Base-by-base conservation (phyloP, 2,329 filamentous ascomycete species). In the Cercospora nicotianae region DNA sequence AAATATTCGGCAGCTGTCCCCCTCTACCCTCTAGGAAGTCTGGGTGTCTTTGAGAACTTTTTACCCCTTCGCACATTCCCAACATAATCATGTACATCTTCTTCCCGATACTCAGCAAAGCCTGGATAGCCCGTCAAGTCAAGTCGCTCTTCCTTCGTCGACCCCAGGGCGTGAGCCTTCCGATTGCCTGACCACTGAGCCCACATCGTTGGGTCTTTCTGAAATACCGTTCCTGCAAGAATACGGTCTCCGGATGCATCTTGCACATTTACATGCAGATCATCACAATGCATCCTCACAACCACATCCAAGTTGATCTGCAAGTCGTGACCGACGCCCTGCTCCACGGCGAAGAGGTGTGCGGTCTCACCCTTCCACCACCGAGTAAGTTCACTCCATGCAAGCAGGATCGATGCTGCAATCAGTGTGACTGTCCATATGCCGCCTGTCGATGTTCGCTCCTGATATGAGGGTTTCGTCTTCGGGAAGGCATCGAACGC, bases 401-500 rank as follows among this genome's bases (percentile, higher is more conserved):
- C 84, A 67, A 99, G 91, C 70, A 93, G 78, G 70, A 89, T 78
- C 70, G 92, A 95, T 70, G 96, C 84, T 61, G 91, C 70, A 68
- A 91, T 83, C 82, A 99, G 91, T 62, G 89, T 87, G 59, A 97
- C 86, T 23, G 95, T 98, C 91, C 94, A 97, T 82, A 96, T 93
- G 70, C 94, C 94, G 76, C 95, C 96, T 75, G 91, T 91, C 42
- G 91, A 87, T 33, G 93, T 96, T 72, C 90, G 88, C 58, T 91
- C 90, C 65, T 95, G 90, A 81, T 97, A 99, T 77, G 94, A 93
- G 16, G 94, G 88, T 83, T 98, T 98, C 64, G 94, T 92, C 85
- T 99, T 98, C 73, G 95, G 94, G 80, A 99, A 99, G 72, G 94
- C 94, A 84, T 99, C 95, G 81, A 99, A 99, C 68, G 94, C 93